Evolutionary conservation across 106 monocot species (phyloP), one percentile per base, ranked within the genome.

Genomic region (Triglochin maritima): DNA sequence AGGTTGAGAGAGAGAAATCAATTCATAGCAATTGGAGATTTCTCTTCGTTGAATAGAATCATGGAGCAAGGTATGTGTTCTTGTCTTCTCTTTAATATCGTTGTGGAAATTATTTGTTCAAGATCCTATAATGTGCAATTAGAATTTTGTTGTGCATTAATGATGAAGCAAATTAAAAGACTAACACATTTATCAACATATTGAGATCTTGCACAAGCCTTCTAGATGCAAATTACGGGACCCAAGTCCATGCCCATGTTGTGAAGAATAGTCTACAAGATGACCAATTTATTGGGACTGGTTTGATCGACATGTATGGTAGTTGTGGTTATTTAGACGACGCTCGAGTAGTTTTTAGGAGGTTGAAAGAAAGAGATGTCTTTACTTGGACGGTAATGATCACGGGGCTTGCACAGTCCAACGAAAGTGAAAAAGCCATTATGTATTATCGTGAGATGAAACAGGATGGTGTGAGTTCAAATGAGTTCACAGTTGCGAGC

Each of bases 331-430:
- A 44, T 17, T 44, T 80, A 3, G 46, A 48, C 13, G 53, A 60
- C 41, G 76, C 76, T 13, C 14, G 45, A 14, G 5, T 70, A 6
- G 16, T 84, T 42, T 84, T 84, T 43, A 12, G 50, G 17, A 65
- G 52, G 52, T 9, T 76, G 45, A 56, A 57, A 56, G 65, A 76
- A 53, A 73, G 69, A 62, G 80, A 80, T 59, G 80, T 77, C 45
- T 77, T 84, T 68, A 46, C 80, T 55, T 84, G 83, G 83, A 80
- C 77, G 10, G 69, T 74, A 14, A 60, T 80, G 46, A 70, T 80
- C n/a, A 51, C 70, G n/a, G 72, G 68, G 4, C 80, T 53, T 57
- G 17, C 74, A 17, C 80, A 66, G 47, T 57, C 7, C 44, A 77
- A 67, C 57, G 60, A 72, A 64, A 67, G 73, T 51, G 80, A 80